phyloP scores from a whole-genome alignment of 2,329 filamentous ascomycete species.

The Davidsoniella australis region DNA sequence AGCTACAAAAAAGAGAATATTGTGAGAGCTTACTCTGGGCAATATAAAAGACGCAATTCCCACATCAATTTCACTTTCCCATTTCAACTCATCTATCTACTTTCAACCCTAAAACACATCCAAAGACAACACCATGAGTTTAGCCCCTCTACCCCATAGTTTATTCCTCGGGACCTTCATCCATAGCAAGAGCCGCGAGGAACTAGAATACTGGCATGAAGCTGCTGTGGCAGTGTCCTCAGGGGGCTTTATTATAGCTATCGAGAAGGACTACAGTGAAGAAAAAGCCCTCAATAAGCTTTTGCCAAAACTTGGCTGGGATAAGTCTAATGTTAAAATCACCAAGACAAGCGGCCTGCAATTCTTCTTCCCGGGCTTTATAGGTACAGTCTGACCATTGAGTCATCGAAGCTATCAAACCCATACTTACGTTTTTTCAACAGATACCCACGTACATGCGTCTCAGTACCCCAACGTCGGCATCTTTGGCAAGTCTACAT shows the following conservation, averaged over 20 bases:
- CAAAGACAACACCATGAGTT: no score
- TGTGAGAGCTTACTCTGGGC: not conserved
- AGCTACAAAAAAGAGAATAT: no score
- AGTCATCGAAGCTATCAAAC: not conserved
- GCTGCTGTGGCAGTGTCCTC: slow-evolving; percentile 33
- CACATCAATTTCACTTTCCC: no score
- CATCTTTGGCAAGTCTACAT: slow-evolving; percentile 82
- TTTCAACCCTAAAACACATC: no score
- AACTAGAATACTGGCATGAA: slow-evolving; percentile 34
- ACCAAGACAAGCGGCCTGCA: slow-evolving; percentile 27
- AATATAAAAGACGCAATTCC: no score
- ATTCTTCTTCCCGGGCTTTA: slow-evolving; percentile 75
- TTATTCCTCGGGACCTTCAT: slow-evolving; percentile 39
- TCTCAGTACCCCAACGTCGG: slow-evolving; percentile 89
- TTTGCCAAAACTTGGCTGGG: slow-evolving; percentile 30
- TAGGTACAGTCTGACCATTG: slow-evolving; percentile 34
- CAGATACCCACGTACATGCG: slow-evolving; percentile 91
- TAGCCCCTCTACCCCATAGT: slow-evolving; percentile 14
- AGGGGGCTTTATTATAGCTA: slow-evolving; percentile 31
- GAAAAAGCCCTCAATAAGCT: slow-evolving; percentile 20
- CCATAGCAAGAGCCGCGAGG: slow-evolving; percentile 30
- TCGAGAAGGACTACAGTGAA: slow-evolving; percentile 23
- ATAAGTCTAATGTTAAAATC: slow-evolving; percentile 22
- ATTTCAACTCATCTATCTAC: no score
- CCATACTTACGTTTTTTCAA: slow-evolving; percentile 14